Conservation (phyloP, 768 basidiomycete species). For the Boletus tomentosulus region DNA sequence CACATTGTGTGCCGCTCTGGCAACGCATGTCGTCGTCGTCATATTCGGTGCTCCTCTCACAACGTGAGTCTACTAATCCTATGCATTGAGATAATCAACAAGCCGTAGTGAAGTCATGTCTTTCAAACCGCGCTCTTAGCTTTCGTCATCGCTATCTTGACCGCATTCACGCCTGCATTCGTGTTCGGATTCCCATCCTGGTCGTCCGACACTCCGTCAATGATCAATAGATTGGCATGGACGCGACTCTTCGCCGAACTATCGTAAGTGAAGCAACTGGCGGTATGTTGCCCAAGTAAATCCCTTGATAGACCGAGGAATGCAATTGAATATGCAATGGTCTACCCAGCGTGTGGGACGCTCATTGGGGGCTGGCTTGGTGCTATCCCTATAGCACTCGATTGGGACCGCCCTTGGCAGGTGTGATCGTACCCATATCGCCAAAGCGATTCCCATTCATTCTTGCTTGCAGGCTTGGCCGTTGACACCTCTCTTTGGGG, state of each 20-base stretch:
- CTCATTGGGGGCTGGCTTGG: slow-evolving; percentile 78
- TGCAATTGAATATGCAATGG: slow-evolving; percentile 70
- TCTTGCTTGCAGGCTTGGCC: slow-evolving; percentile 69
- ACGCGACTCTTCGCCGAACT: slow-evolving; percentile 77
- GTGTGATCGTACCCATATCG: slow-evolving; percentile 39
- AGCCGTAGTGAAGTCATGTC: slow-evolving; percentile 38
- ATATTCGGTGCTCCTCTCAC: slow-evolving; percentile 73
- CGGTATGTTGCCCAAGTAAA: neutral
- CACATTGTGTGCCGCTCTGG: slow-evolving; percentile 47
- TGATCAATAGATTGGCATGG: slow-evolving; percentile 64
- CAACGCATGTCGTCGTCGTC: slow-evolving; percentile 48
- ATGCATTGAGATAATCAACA: neutral
- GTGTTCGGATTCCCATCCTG: slow-evolving; percentile 60
- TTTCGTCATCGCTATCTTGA: slow-evolving; percentile 62
- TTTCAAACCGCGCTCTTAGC: slow-evolving; percentile 65
- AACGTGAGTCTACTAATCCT: slow-evolving; percentile 38
- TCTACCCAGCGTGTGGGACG: slow-evolving; percentile 75
- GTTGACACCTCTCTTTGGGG: slow-evolving; percentile 69
- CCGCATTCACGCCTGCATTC: slow-evolving; percentile 65
- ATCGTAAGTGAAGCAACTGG: slow-evolving; percentile 49
- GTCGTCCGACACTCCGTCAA: slow-evolving; percentile 37
- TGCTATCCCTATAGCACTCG: slow-evolving; percentile 80
- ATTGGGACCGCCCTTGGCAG: slow-evolving; percentile 99
- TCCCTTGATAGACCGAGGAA: slow-evolving; percentile 43
- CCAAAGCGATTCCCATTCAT: neutral